Conservation (phyloP, 2,329 filamentous ascomycete genomes). For the Xylaria sp. region DNA sequence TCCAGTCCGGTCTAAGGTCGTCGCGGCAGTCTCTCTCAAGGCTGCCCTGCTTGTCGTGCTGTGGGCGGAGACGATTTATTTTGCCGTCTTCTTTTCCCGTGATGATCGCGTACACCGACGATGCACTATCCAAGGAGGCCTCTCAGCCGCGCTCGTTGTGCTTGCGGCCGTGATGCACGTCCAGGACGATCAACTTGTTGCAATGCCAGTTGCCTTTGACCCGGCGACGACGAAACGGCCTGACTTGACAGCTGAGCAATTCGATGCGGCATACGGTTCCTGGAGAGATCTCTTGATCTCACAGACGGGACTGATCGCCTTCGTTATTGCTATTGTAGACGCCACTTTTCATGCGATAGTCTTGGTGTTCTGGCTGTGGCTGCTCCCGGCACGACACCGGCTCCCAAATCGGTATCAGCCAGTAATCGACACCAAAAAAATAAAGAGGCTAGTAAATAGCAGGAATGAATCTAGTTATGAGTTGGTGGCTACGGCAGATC, state of each 20-base stretch:
- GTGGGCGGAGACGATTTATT: conserved; percentile 17
- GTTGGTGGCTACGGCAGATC: neutral
- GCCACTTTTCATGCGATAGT: conserved; percentile 12
- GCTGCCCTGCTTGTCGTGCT: neutral
- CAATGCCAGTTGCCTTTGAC: conserved; percentile 10
- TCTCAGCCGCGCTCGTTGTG: neutral
- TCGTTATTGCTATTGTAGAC: conserved; percentile 1
- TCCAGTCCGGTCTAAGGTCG: conserved; percentile 6
- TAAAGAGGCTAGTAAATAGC: neutral
- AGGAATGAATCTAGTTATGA: conserved; percentile 14
- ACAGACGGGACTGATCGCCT: neutral
- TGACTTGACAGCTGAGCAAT: conserved; percentile 13
- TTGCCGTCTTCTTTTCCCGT: conserved; percentile 9
- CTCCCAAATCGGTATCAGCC: conserved; percentile 24
- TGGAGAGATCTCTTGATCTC: conserved; percentile 9
- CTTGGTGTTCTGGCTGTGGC: conserved; percentile 25
- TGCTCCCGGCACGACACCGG: conserved; percentile 23
- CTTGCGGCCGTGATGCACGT: conserved; percentile 15
- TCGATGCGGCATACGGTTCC: conserved; percentile 12
- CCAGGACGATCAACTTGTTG: neutral
- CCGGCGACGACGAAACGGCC: neutral
- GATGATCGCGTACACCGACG: conserved; percentile 11
- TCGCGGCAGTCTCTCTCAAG: conserved; percentile 6
- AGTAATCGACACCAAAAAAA: conserved; percentile 8
- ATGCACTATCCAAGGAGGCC: conserved; percentile 12